Evolutionary conservation across 106 monocot species (phyloP).

Genomic region (Vanilla planifolia): DNA sequence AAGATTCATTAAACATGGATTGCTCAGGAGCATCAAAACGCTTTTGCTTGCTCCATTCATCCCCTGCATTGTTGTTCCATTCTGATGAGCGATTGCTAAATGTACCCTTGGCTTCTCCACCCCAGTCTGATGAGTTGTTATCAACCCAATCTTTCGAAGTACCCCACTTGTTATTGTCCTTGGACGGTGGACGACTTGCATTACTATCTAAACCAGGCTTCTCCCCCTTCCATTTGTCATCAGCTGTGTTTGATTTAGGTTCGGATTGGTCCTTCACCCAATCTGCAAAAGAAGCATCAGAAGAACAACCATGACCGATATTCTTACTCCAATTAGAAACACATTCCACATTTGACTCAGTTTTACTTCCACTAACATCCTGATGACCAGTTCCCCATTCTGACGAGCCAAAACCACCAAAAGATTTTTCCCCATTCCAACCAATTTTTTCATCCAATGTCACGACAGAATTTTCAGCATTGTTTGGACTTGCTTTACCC

Average conservation of each 20-base stretch:
- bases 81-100: not conserved
- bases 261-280: too few species aligned
- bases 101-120: not conserved
- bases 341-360: not conserved
- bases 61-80: not conserved
- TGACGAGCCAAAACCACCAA: not conserved
- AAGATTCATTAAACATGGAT: too few species aligned
- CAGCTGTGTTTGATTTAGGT: slow-evolving; percentile 2
- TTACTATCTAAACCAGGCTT: not conserved
- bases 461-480: not conserved
- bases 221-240: not conserved
- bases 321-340: not conserved
- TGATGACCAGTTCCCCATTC: slow-evolving; percentile 7
- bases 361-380: slow-evolving; percentile 4
- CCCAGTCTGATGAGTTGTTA: not conserved
- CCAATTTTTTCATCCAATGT: not conserved
- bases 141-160: slow-evolving; percentile 7
- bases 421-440: not conserved
- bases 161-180: slow-evolving; percentile 1
- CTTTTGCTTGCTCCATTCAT: slow-evolving; percentile 1
- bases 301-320: too few species aligned
- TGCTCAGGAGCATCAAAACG: too few species aligned
- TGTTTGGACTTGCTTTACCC: not conserved
- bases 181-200: not conserved
- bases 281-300: not conserved